Base-by-base conservation (phyloP, 805 yeast species). In the Lipomyces starkeyi region DNA sequence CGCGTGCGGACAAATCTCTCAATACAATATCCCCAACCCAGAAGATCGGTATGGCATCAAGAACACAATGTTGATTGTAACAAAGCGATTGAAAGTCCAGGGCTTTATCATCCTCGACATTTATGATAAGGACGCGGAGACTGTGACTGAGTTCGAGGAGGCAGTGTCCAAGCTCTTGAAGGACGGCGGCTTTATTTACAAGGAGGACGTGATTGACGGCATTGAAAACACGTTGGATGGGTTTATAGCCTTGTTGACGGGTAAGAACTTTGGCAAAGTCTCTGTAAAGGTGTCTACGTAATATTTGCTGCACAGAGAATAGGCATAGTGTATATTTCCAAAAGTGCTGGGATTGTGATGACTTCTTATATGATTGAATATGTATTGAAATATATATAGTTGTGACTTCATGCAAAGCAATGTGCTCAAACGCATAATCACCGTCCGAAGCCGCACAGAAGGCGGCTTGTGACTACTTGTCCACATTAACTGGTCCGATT, bases 1-100 rank as follows among this genome's bases (percentile, higher is more conserved):
- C 64, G 88, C 86, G n/a, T 86, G 90, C 78, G 91, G 91, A 69
- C 82, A 87, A 14, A 86, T 88, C 68, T 78, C 90, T 40, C 85
- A 86, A 61, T 88, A 87, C 76, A 85, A 87, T 74, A 83, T 83
- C 68, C 67, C 72, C 13, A 73, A 74, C 9, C 22, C 22, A 43
- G 78, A 80, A 62, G 73, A 76, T 25, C 63, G 52, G 27, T 71
- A 70, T 59, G 78, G 74, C 0, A 80, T 85, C 73, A 76, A 77
- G 47, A 80, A 78, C 62, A 85, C 85, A 80, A 68, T 76, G 14
- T 70, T 77, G 60, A 82, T 88, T 53, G 81, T 87, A 69, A 78
- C 81, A 55, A 85, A 82, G 74, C 82, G 90, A 74, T 76, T 88
- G 62, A 80, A 78, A 0, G 81, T 87, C 37, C 80, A 78, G 68